Base-by-base conservation (phyloP, 2,329 filamentous ascomycete species). In the Ascochyta lentis region DNA sequence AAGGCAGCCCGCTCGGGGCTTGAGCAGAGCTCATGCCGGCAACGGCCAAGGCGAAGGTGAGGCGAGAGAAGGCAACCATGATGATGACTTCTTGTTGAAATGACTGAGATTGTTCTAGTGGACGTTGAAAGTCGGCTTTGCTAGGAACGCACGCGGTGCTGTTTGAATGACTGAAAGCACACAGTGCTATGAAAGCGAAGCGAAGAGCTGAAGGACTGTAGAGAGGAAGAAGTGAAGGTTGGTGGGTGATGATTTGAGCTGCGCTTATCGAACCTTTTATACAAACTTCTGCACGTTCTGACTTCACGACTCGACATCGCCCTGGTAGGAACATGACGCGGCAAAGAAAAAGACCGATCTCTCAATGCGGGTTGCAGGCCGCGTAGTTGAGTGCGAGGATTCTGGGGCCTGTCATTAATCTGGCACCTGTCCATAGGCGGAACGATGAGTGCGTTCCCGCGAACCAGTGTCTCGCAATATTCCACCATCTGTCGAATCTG, bases 21-120 rank as follows among this genome's bases (percentile, higher is more conserved):
- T 51, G 48, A 41, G 54, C 54, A 33, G 34, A 43, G 33, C 54
- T 52, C 33, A 57, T 45, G 42, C 54, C 54, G 23, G 49, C 44
- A 22, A 52, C 49, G 29, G 54, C 54, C 15, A 57, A 19, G 10
- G 40, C 41, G 40, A 52, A 49, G n/a, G 44, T 48, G 35, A 57
- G 27, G 23, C 31, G 54, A 22, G 54, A 53, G 8, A 57, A 57
- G 8, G 54, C 54, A 42, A 57, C 54, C 54, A 57, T 57, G n/a
- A 39, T 53, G 49, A 41, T 22, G 33, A 45, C 16, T n/a, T 43
- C 26, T 33, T 37, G 31, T 10, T 38, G 40, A 29, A 38, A 22
- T 39, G 26, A 38, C 26, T n/a, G 34, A 16, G 31, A 4, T 10
- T 23, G 4, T 22, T 37, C 8, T 7, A 35, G 16, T 26, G 33